Percentiles rank a stretch among this genome's conserved stretches.
phyloP scores from a whole-genome alignment of 2,329 filamentous ascomycete genomes.

The Annulohypoxylon truncatum region DNA sequence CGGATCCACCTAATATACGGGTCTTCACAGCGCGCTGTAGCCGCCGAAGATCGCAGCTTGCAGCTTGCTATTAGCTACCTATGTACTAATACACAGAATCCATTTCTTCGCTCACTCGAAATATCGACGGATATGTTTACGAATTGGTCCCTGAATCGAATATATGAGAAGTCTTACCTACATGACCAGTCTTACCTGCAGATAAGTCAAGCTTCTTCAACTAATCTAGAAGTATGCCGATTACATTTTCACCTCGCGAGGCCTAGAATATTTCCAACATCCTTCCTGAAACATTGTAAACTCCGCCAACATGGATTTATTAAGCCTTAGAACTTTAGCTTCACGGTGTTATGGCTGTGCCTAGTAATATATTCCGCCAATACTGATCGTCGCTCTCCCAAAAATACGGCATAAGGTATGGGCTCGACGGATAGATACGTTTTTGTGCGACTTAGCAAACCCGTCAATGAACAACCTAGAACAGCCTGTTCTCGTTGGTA shows the following conservation, averaged over 20 bases:
- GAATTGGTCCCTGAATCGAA: conserved; percentile 35
- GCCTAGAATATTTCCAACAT: neutral
- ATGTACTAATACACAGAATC: conserved; percentile 4
- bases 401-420: neutral
- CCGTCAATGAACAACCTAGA: conserved; percentile 25
- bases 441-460: conserved; percentile 18
- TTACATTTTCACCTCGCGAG: neutral
- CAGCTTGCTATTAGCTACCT: conserved; percentile 4
- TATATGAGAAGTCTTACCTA: conserved; percentile 26
- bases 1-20: conserved; percentile 40
- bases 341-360: neutral
- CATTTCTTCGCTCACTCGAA: conserved; percentile 2
- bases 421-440: conserved; percentile 23
- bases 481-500: conserved; percentile 16
- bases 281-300: neutral
- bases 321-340: neutral
- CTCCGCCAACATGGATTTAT: neutral
- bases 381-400: neutral
- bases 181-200: conserved; percentile 18
- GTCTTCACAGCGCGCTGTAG: conserved; percentile 43
- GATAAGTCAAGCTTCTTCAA: conserved; percentile 7
- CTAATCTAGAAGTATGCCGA: neutral
- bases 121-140: conserved; percentile 1
- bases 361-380: neutral
- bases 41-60: conserved; percentile 46